These are phyloP conservation scores for Aristolochia contorta DNA, from an alignment of 164 flowering plant genomes.

Conservation along the genomic window DNA sequence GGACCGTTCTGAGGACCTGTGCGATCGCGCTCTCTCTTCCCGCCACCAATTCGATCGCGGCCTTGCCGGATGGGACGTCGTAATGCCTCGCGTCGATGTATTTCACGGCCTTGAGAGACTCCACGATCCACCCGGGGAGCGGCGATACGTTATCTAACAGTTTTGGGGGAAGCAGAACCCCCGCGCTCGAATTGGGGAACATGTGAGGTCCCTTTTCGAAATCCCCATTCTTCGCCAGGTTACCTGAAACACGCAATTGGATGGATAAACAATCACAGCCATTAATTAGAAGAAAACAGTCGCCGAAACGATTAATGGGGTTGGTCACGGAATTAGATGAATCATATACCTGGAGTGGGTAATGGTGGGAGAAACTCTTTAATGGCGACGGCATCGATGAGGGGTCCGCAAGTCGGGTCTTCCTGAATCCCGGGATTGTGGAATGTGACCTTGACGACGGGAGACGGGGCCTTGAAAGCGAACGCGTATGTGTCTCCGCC, in stretches of 20 bases:
- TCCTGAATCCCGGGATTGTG: conserved; percentile 88
- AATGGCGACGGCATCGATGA: conserved; percentile 78
- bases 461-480: conserved; percentile 50
- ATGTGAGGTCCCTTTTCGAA: conserved; percentile 11
- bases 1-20: conserved; percentile 9
- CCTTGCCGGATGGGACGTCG: conserved; percentile 2
- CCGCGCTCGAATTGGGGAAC: conserved; percentile 4
- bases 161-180: conserved; percentile 12
- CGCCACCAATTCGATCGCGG: conserved; percentile 11
- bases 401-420: conserved; percentile 92
- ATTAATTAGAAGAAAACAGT: not conserved
- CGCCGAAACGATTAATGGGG: not conserved
- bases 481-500: conserved; percentile 82
- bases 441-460: conserved; percentile 35
- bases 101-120: conserved; percentile 12
- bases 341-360: conserved; percentile 46
- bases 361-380: conserved; percentile 55
- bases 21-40: conserved; percentile 13
- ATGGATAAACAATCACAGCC: no score
- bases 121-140: conserved; percentile 14
- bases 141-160: conserved; percentile 6
- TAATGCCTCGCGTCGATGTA: conserved; percentile 11
- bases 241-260: conserved; percentile 1
- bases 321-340: no score
- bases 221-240: conserved; percentile 9